Conservation (phyloP, 805 yeast genomes). For the Wickerhamiella australiensis region DNA sequence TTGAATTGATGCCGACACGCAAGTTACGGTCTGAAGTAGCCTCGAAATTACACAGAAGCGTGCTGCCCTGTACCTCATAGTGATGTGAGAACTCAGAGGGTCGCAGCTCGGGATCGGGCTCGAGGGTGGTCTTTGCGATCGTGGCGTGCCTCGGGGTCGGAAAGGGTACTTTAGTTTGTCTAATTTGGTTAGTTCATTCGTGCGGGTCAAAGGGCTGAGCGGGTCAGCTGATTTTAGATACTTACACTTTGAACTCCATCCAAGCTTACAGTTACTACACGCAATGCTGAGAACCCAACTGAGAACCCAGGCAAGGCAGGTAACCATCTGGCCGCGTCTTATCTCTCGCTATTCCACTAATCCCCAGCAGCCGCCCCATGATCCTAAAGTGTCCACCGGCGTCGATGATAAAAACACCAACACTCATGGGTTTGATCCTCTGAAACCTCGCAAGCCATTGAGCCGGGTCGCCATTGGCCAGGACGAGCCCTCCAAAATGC, state of each 20-base stretch:
- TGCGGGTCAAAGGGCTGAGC: background rate
- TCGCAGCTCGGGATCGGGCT: slow-evolving; percentile 73
- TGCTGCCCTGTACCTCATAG: slow-evolving; percentile 31
- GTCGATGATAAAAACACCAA: slow-evolving; percentile 18
- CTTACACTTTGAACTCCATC: slow-evolving; percentile 4
- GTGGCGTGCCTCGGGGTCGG: slow-evolving; percentile 43
- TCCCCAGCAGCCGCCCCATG: too few relatives aligned
- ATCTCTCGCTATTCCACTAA: background rate
- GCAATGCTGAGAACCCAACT: background rate
- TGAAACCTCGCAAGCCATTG: slow-evolving; percentile 45
- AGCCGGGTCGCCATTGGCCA: slow-evolving; percentile 64
- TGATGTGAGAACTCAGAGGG: slow-evolving; percentile 48
- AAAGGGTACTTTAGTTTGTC: slow-evolving; percentile 45
- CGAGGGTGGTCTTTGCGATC: slow-evolving; percentile 48
- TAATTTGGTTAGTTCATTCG: slow-evolving; percentile 2
- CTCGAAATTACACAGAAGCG: slow-evolving; percentile 19
- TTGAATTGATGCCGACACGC: slow-evolving; percentile 73
- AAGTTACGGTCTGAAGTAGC: slow-evolving; percentile 50
- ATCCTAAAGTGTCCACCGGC: slow-evolving; percentile 8
- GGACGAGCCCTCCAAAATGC: slow-evolving; percentile 30
- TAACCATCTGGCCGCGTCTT: background rate
- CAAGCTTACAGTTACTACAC: background rate
- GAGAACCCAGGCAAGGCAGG: background rate
- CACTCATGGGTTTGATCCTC: slow-evolving; percentile 22
- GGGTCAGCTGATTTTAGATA: background rate